Percentiles rank a stretch among this genome's conserved stretches.
phyloP scores from a whole-genome alignment of 2,329 filamentous ascomycete species.

The Ophiostoma montium region DNA sequence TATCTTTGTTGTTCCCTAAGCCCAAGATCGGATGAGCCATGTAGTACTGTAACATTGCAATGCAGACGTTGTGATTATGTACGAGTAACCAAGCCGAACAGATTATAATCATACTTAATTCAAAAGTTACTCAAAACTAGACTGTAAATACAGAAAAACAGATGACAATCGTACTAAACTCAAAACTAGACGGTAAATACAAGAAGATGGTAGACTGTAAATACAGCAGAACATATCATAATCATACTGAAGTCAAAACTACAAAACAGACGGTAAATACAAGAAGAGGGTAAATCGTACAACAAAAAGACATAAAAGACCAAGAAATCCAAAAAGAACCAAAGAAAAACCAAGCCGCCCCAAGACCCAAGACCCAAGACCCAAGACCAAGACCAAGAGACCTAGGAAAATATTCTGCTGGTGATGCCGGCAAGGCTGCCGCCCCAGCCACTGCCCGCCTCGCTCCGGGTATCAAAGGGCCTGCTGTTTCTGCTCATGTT shows the following conservation, averaged over 20 bases:
- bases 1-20: no score
- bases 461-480: conserved; percentile 9
- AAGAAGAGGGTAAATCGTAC: no score
- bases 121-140: no score
- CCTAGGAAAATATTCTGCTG: conserved; percentile 8
- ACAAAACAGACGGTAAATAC: background rate
- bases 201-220: background rate
- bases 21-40: no score
- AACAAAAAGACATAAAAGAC: background rate
- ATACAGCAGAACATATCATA: background rate
- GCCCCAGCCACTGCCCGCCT: conserved; percentile 18
- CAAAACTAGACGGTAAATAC: background rate
- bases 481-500: no score
- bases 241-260: no score
- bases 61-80: no score
- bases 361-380: background rate
- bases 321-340: background rate
- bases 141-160: no score
- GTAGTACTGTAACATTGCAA: no score
- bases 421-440: conserved; percentile 8
- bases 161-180: no score
- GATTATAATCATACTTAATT: background rate
- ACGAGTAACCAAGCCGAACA: background rate
- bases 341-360: background rate
- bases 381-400: background rate